Conservation (phyloP, 192 early-diverging fungal species). For the Coemansia sp. region DNA sequence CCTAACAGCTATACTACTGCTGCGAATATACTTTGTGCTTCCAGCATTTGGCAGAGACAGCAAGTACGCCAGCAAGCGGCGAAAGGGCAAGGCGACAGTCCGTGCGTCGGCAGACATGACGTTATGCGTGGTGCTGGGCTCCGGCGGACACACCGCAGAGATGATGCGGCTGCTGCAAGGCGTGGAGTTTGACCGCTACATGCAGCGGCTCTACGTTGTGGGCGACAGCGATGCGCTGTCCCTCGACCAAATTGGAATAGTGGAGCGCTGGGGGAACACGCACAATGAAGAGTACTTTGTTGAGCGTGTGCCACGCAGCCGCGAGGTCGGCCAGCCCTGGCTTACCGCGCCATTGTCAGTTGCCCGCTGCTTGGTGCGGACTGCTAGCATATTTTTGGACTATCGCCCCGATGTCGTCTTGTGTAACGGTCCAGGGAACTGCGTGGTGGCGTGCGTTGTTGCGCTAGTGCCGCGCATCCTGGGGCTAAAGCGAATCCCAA, state of each 20-base stretch:
- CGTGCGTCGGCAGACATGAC: conserved; percentile 13
- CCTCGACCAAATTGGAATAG: conserved; percentile 55
- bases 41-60: conserved; percentile 21
- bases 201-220: conserved; percentile 71
- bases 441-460: conserved; percentile 67
- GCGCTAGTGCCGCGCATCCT: conserved; percentile 63
- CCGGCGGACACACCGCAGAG: conserved; percentile 88
- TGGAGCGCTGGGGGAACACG: conserved; percentile 34
- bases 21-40: conserved; percentile 40
- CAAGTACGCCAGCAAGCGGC: conserved; percentile 5
- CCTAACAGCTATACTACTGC: conserved; percentile 3
- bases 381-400: conserved; percentile 37
- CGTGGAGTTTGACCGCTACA: conserved; percentile 62
- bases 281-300: conserved; percentile 39
- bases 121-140: conserved; percentile 48
- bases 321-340: conserved; percentile 73
- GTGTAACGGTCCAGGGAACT: conserved; percentile 91
- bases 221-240: conserved; percentile 67
- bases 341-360: conserved; percentile 60
- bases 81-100: conserved; percentile 29
- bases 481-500: conserved; percentile 56
- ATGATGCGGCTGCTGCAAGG: conserved; percentile 74
- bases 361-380: conserved; percentile 18
- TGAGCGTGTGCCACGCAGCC: conserved; percentile 66
- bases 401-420: conserved; percentile 65